A percentile compares a stretch with the other conserved stretches of the same genome.
Conservation (phyloP, 1,284 basidiomycete genomes). For the Pascua guehoae region DNA sequence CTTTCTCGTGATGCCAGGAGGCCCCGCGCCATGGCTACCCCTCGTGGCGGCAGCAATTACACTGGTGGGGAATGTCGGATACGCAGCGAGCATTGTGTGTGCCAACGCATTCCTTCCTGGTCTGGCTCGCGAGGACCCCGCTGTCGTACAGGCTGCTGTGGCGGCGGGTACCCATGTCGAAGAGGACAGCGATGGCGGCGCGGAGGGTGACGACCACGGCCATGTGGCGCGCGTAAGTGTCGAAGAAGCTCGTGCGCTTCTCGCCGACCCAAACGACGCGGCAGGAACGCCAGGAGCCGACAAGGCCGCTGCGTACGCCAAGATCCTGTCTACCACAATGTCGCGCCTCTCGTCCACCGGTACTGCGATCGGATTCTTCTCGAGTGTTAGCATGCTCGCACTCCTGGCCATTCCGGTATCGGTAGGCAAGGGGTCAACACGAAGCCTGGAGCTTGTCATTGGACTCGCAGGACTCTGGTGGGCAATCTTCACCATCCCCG, state of each 20-base stretch:
- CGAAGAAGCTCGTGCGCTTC: conserved; percentile 24
- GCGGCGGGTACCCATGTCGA: neutral
- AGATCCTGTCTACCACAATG: conserved; percentile 63
- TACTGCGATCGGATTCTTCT: conserved; percentile 74
- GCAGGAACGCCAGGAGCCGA: conserved; percentile 12
- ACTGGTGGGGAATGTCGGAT: conserved; percentile 71
- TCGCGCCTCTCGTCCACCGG: conserved; percentile 75
- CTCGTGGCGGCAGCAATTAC: conserved; percentile 64
- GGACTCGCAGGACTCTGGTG: conserved; percentile 79
- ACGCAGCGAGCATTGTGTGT: conserved; percentile 77
- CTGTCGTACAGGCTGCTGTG: conserved; percentile 54
- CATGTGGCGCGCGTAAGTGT: neutral
- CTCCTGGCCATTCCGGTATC: conserved; percentile 73
- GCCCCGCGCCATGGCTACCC: conserved; percentile 62
- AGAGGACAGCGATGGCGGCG: neutral
- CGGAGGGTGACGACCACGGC: conserved; percentile 6
- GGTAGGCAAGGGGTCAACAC: conserved; percentile 63
- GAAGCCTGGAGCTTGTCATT: conserved; percentile 69
- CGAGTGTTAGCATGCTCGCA: conserved; percentile 65
- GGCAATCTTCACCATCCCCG: conserved; percentile 72
- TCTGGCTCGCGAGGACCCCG: conserved; percentile 60
- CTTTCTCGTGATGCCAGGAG: conserved; percentile 69
- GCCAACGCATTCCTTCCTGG: conserved; percentile 83
- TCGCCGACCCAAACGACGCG: conserved; percentile 7
- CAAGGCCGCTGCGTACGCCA: conserved; percentile 48